A percentile compares a stretch with the other conserved stretches of the same genome.
These are phyloP conservation scores for Wickerhamomyces sp. DNA, from an alignment of 1,139 yeast species.

Conservation along the genomic window DNA sequence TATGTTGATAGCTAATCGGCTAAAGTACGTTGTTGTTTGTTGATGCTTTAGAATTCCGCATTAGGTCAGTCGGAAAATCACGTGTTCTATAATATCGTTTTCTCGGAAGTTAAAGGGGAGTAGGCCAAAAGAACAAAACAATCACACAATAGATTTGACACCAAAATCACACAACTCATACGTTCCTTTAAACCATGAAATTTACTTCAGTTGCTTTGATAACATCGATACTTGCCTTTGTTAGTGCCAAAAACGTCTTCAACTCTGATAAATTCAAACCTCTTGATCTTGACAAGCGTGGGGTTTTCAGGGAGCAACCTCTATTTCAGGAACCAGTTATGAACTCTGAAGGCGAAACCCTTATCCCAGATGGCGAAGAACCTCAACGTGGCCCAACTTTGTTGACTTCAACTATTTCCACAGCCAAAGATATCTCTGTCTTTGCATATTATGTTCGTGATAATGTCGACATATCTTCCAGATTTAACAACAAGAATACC, in stretches of 20 bases:
- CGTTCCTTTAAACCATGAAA: neutral
- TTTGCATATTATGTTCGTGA: constrained; percentile 56
- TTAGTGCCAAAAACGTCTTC: neutral
- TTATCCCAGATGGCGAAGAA: constrained; percentile 20
- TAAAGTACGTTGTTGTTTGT: too few species aligned
- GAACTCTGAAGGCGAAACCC: neutral
- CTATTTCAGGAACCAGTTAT: constrained; percentile 1
- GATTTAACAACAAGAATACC: constrained; percentile 34
- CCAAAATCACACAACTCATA: too few species aligned
- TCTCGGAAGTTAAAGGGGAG: too few species aligned
- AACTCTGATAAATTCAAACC: constrained; percentile 6
- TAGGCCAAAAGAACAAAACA: too few species aligned
- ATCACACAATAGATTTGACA: too few species aligned
- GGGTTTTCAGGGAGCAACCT: neutral
- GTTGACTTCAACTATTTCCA: constrained; percentile 33
- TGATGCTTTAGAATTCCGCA: too few species aligned
- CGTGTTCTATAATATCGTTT: too few species aligned
- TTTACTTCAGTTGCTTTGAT: neutral
- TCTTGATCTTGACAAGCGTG: neutral
- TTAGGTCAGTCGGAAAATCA: too few species aligned
- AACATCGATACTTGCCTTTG: neutral
- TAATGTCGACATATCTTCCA: constrained; percentile 36
- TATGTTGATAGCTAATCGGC: too few species aligned
- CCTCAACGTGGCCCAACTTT: constrained; percentile 27
- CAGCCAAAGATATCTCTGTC: constrained; percentile 39